A percentile compares a stretch with the other conserved stretches of the same genome.
These are phyloP conservation scores for Leccinum subgranulosum DNA, from an alignment of 768 basidiomycete genomes.

Conservation along the genomic window DNA sequence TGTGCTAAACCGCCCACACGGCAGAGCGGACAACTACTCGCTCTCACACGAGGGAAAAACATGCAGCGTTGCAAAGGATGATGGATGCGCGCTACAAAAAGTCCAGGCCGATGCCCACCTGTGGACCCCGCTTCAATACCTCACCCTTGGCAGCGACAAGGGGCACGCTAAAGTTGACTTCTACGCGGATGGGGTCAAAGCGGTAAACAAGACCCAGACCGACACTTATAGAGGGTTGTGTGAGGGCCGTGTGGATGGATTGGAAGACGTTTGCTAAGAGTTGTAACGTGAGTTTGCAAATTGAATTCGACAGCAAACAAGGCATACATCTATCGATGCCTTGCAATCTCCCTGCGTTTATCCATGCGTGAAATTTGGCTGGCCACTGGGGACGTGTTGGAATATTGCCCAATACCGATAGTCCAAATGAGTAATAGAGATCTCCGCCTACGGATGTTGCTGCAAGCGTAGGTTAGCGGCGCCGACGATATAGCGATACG, in stretches of 20 bases:
- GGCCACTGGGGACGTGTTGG: constrained; percentile 81
- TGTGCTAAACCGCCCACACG: neutral
- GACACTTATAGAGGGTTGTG: constrained; percentile 62
- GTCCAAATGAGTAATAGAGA: constrained; percentile 72
- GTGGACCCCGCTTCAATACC: constrained; percentile 64
- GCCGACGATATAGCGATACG: neutral
- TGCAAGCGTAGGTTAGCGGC: constrained; percentile 27
- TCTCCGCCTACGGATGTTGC: constrained; percentile 88
- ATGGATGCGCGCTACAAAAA: constrained; percentile 48
- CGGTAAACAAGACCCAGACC: constrained; percentile 83
- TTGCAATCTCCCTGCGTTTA: constrained; percentile 80
- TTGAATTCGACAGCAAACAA: neutral
- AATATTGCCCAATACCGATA: constrained; percentile 72
- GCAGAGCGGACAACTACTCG: neutral
- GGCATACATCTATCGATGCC: constrained; percentile 52
- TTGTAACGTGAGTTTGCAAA: neutral
- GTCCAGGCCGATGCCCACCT: constrained; percentile 78
- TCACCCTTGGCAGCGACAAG: constrained; percentile 68
- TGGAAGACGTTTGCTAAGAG: constrained; percentile 6
- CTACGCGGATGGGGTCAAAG: constrained; percentile 80
- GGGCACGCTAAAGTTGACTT: constrained; percentile 86
- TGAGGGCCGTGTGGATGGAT: constrained; percentile 17
- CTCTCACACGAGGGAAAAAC: neutral
- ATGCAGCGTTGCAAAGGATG: constrained; percentile 9
- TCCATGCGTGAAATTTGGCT: constrained; percentile 72